phyloP scores from a whole-genome alignment of 75 land plant species.

The Picea glauca region DNA sequence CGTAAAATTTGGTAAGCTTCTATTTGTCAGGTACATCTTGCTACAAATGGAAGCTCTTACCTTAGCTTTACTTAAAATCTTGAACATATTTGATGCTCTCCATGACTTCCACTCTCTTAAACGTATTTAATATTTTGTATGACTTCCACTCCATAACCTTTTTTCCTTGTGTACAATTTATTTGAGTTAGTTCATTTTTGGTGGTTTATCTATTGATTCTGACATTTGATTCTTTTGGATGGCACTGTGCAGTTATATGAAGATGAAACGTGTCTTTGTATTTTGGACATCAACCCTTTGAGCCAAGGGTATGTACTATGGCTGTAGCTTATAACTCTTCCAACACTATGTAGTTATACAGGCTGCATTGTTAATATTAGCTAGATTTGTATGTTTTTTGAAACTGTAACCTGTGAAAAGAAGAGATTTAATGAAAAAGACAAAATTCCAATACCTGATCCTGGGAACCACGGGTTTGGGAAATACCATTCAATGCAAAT shows the following conservation, averaged over 20 bases:
- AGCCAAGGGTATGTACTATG: conserved; percentile 63
- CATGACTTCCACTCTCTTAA: background rate
- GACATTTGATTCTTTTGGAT: background rate
- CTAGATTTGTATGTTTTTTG: background rate
- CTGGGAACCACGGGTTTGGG: background rate
- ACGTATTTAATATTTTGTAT: background rate
- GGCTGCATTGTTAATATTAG: background rate
- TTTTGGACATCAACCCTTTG: conserved; percentile 80
- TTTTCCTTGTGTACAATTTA: background rate
- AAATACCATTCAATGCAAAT: background rate
- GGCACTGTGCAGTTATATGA: conserved; percentile 67
- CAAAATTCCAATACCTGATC: background rate
- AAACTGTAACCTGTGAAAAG: background rate
- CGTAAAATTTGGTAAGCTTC: background rate
- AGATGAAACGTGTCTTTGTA: conserved; percentile 82
- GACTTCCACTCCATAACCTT: background rate
- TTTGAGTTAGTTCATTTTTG: background rate
- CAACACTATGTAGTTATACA: background rate
- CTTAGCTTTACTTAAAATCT: background rate
- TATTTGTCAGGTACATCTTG: background rate
- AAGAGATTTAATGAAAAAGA: too few species aligned
- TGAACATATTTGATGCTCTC: background rate
- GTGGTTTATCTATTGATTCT: background rate
- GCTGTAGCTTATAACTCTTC: conserved; percentile 9
- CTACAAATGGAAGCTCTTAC: background rate